Evolutionary conservation across 1,284 basidiomycete genomes (phyloP).

Genomic region (Ustilago xerochloae): DNA sequence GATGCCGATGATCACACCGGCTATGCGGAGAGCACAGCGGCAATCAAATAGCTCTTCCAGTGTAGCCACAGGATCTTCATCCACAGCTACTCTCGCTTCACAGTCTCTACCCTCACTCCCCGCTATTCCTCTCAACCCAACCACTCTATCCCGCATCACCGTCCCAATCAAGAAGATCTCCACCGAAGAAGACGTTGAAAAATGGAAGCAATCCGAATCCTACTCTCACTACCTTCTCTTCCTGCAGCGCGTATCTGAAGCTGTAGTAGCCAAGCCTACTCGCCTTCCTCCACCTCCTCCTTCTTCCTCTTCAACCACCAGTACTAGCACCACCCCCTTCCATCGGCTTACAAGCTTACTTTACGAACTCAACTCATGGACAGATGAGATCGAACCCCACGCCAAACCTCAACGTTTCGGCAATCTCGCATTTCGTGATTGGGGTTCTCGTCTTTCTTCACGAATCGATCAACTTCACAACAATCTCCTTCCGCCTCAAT

Average conservation of each 20-base stretch:
- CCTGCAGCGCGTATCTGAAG: constrained; percentile 62
- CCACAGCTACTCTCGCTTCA: constrained; percentile 22
- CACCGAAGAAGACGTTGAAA: constrained; percentile 61
- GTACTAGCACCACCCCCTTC: constrained; percentile 49
- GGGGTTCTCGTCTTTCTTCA: constrained; percentile 79
- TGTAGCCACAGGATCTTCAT: constrained; percentile 10
- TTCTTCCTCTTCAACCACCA: not conserved
- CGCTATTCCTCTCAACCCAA: constrained; percentile 18
- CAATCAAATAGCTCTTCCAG: not conserved
- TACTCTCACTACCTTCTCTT: constrained; percentile 59
- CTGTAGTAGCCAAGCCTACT: constrained; percentile 59
- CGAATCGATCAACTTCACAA: constrained; percentile 39
- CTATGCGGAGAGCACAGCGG: constrained; percentile 10
- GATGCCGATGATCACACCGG: constrained; percentile 37
- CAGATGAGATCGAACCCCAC: constrained; percentile 82
- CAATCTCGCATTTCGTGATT: constrained; percentile 89
- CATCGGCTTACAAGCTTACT: constrained; percentile 74
- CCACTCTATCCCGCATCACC: constrained; percentile 20
- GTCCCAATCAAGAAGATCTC: constrained; percentile 60
- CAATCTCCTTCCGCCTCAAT: constrained; percentile 72
- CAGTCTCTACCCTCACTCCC: constrained; percentile 43
- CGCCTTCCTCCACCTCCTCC: constrained; percentile 10
- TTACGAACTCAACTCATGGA: constrained; percentile 79
- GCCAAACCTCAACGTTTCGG: constrained; percentile 91
- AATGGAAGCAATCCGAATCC: constrained; percentile 61